Evolutionary conservation across 768 basidiomycete genomes (phyloP).

Genomic region (Leccinum variicolor): DNA sequence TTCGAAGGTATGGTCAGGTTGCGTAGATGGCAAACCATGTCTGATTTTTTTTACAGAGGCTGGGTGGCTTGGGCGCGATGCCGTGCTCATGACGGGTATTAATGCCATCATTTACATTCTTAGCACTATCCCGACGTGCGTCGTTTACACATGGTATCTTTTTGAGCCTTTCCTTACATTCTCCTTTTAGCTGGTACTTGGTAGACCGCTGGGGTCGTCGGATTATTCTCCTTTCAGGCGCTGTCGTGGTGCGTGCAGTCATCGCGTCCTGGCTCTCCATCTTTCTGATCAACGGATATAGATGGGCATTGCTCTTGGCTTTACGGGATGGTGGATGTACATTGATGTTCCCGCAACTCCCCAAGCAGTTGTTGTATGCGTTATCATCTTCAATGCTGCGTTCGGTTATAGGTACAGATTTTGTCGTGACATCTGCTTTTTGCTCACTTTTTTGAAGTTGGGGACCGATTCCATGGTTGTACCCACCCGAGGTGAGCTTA

Average conservation of each 20-base stretch:
- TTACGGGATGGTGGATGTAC: conserved; percentile 93
- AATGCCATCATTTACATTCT: conserved; percentile 80
- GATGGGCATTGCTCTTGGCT: conserved; percentile 79
- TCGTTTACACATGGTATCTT: conserved; percentile 4
- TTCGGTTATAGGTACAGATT: conserved; percentile 75
- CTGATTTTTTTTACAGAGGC: conserved; percentile 55
- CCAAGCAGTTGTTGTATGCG: conserved; percentile 81
- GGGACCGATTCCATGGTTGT: conserved; percentile 88
- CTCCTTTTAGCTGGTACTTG: conserved; percentile 74
- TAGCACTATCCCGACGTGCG: conserved; percentile 81
- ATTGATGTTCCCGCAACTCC: conserved; percentile 85
- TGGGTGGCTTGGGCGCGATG: conserved; percentile 92
- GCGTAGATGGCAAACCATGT: not conserved
- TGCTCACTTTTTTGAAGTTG: conserved; percentile 40
- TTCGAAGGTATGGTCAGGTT: conserved; percentile 68
- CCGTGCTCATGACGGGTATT: conserved; percentile 94
- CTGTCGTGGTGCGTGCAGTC: conserved; percentile 56
- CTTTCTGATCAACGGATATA: conserved; percentile 27
- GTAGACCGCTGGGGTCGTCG: conserved; percentile 91
- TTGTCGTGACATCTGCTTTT: not conserved
- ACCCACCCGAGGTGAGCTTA: conserved; percentile 71
- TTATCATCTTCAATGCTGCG: conserved; percentile 90
- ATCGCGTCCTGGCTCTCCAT: not conserved
- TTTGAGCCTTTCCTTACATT: conserved; percentile 2
- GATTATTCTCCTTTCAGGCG: conserved; percentile 82